Conservation (phyloP, 345 rosid species). For the Rhodamnia argentea region DNA sequence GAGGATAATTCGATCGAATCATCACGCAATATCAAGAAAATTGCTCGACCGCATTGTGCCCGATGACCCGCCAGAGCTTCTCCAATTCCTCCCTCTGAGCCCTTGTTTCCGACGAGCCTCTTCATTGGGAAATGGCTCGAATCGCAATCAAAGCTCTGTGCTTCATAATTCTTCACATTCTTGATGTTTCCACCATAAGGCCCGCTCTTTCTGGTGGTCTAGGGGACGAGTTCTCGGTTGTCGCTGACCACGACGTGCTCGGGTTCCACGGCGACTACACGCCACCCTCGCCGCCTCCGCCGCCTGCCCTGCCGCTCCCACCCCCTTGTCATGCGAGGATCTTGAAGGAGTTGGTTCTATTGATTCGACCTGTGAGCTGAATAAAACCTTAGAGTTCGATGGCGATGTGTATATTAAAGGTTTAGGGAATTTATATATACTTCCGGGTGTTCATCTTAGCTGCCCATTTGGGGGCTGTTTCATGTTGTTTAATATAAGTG, state of each 20-base stretch:
- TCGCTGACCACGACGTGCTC: constrained; percentile 6
- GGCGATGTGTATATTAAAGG: constrained; percentile 45
- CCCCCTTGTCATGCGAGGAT: constrained; percentile 36
- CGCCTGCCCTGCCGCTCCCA: constrained; percentile 11
- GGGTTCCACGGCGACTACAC: constrained; percentile 42
- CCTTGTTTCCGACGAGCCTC: neutral
- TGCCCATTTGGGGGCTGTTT: constrained; percentile 39
- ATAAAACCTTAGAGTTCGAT: constrained; percentile 26
- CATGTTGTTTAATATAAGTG: constrained; percentile 33
- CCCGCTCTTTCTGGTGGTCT: constrained; percentile 1
- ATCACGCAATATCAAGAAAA: neutral
- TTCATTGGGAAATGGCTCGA: neutral
- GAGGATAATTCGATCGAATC: neutral
- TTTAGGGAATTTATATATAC: constrained; percentile 33
- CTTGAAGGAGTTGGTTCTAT: constrained; percentile 48
- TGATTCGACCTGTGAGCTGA: constrained; percentile 37
- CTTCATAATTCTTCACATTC: neutral
- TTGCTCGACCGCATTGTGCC: neutral
- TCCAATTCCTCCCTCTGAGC: neutral
- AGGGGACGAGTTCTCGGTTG: constrained; percentile 20
- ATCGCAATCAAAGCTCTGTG: neutral
- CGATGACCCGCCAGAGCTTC: neutral
- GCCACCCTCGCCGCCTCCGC: constrained; percentile 57
- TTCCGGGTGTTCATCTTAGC: constrained; percentile 25
- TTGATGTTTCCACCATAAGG: neutral